phyloP scores from a whole-genome alignment of 441 rosid genomes.

The Isatis lusitanica region DNA sequence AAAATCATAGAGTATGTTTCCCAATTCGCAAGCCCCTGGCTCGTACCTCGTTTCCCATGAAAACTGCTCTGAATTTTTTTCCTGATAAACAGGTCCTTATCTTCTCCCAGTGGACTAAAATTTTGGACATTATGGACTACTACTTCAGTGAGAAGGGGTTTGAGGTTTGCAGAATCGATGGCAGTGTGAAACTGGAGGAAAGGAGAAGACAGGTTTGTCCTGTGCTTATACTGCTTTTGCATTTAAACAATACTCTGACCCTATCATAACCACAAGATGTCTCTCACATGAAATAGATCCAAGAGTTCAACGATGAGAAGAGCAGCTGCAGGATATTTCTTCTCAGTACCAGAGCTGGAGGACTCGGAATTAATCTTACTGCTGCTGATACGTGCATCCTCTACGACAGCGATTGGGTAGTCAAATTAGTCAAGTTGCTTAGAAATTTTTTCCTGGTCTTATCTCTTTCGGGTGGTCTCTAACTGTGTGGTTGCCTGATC shows the following conservation, averaged over 20 bases:
- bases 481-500: constrained; percentile 24
- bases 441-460: background rate
- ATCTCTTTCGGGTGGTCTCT: constrained; percentile 5
- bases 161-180: constrained; percentile 94
- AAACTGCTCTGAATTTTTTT: constrained; percentile 25
- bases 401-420: constrained; percentile 98
- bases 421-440: background rate
- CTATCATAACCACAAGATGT: background rate
- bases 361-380: constrained; percentile 96
- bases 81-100: constrained; percentile 66
- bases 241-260: background rate
- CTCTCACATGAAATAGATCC: constrained; percentile 52
- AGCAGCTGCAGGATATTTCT: constrained; percentile 74
- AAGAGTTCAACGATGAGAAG: constrained; percentile 75
- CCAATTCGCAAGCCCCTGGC: background rate
- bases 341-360: constrained; percentile 99
- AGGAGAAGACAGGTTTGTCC: constrained; percentile 80
- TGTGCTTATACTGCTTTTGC: background rate
- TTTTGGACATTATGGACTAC: constrained; percentile 92
- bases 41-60: constrained; percentile 17
- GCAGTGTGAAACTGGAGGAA: constrained; percentile 71
- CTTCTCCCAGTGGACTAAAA: constrained; percentile 87
- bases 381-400: constrained; percentile 95
- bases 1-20: constrained; percentile 73
- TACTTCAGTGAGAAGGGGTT: constrained; percentile 91